Conservation (phyloP, 2,329 filamentous ascomycete genomes). For the Venturia carpophila region DNA sequence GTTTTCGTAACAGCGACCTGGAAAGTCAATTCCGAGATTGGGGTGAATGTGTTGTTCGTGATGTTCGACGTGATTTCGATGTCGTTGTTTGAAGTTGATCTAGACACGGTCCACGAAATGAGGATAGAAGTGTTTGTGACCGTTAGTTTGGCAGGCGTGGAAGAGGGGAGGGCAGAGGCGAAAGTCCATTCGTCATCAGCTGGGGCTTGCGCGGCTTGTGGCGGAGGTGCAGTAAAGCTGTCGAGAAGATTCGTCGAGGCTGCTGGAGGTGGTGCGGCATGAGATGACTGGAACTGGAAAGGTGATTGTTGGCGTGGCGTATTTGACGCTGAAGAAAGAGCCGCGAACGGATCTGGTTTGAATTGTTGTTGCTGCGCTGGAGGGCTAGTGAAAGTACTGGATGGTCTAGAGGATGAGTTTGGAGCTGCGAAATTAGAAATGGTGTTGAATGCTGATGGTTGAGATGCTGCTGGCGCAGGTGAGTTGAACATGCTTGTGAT, state of each 20-base stretch:
- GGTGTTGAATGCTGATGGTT: constrained; percentile 14
- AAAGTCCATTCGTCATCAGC: constrained; percentile 95
- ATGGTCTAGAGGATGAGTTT: constrained; percentile 25
- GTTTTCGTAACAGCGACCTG: constrained; percentile 90
- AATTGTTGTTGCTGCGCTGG: constrained; percentile 30
- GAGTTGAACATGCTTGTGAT: constrained; percentile 19
- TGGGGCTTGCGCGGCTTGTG: constrained; percentile 23
- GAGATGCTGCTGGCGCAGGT: constrained; percentile 4
- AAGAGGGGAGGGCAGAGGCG: constrained; percentile 69
- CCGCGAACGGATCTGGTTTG: constrained; percentile 54
- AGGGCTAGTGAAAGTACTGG: constrained; percentile 19
- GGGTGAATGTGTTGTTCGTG: constrained; percentile 67
- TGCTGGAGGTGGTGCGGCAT: constrained; percentile 30
- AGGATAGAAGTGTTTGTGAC: constrained; percentile 64
- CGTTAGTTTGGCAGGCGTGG: constrained; percentile 53
- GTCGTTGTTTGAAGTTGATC: constrained; percentile 47
- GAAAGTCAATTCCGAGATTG: constrained; percentile 74
- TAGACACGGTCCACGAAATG: constrained; percentile 64
- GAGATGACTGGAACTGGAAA: constrained; percentile 41
- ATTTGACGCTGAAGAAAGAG: constrained; percentile 40
- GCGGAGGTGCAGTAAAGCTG: constrained; percentile 20
- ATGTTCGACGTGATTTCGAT: constrained; percentile 72
- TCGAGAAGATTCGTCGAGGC: constrained; percentile 27
- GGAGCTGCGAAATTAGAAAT: constrained; percentile 3
- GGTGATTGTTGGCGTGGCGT: constrained; percentile 44